A percentile compares a stretch with the other conserved stretches of the same genome.
These are phyloP conservation scores for Pseudoneurospora amorphoporcata DNA, from an alignment of 495 filamentous ascomycete species.

Conservation along the genomic window DNA sequence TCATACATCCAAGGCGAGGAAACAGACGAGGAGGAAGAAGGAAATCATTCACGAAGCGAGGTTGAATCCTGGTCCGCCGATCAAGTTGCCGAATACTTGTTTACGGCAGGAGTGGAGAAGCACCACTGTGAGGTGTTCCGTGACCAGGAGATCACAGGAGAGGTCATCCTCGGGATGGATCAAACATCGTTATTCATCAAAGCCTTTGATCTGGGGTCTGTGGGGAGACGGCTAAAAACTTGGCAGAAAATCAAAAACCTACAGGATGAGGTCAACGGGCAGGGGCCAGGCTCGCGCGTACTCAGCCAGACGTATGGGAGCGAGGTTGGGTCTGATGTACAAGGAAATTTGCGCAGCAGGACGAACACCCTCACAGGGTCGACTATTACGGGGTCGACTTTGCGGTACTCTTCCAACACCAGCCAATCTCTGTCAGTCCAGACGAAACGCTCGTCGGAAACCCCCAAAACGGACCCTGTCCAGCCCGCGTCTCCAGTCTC, in stretches of 20 bases:
- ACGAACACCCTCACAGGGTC: slow-evolving; percentile 67
- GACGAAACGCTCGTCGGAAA: slow-evolving; percentile 33
- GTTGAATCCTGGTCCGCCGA: slow-evolving; percentile 65
- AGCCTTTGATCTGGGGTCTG: slow-evolving; percentile 86
- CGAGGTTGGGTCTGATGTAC: slow-evolving; percentile 42
- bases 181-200: slow-evolving; percentile 89
- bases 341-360: slow-evolving; percentile 31
- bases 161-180: slow-evolving; percentile 88
- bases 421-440: slow-evolving; percentile 30
- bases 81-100: slow-evolving; percentile 78
- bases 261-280: slow-evolving; percentile 65
- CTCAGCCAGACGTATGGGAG: slow-evolving; percentile 43
- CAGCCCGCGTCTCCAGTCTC: slow-evolving; percentile 32
- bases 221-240: slow-evolving; percentile 79
- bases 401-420: slow-evolving; percentile 36
- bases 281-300: slow-evolving; percentile 25
- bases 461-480: slow-evolving; percentile 29
- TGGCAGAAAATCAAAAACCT: slow-evolving; percentile 89
- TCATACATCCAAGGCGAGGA: slow-evolving; percentile 88
- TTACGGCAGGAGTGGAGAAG: slow-evolving; percentile 67
- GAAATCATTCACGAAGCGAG: slow-evolving; percentile 46
- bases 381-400: slow-evolving; percentile 78
- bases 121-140: slow-evolving; percentile 86
- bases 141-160: slow-evolving; percentile 92
- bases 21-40: slow-evolving; percentile 60